Evolutionary conservation across 225 moss, liverwort and hornwort genomes (phyloP), one percentile per base, ranked within the genome.

Genomic region (Straminergon stramineum): DNA sequence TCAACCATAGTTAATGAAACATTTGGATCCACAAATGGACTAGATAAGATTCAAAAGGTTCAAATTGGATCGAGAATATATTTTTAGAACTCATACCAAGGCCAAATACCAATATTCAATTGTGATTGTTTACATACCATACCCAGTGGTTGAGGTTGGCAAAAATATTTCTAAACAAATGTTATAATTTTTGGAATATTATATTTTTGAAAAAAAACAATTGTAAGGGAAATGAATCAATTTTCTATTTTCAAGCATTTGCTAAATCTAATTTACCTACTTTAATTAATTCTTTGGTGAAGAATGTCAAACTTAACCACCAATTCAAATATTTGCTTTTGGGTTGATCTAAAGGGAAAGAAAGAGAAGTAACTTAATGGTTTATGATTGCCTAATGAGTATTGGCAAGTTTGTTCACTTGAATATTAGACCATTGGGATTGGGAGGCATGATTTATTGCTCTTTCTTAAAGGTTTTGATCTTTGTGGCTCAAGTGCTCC

Each of bases 391-490:
- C 27, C 3, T 48, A 48, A 69, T 7, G 13, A 69, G 4, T 2
- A 39, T 23, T 24, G 69, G 7, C 23, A 70, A 70, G 13, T 70
- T 70, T 39, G 4, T 39, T 70, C 14, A 70, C 7, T 39, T 70
- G 39, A 70, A 39, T 24, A 70, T 39, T 13, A 70, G 23, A 70
- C 13, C 23, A 70, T 39, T 13, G 4, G 4, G 4, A n/a, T 23
- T 12, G 9, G 14, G 1, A 7, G 23, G 7, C 1, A 2, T 0
- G 2, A 69, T 69, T 4, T 13, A n/a, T n/a, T 0, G 2, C 4
- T n/a, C 22, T 69, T 39, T 70, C 8, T 39, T 39, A 69, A 13
- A 22, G 7, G 3, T 28, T 28, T 45, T 73, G 45, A 73, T 28
- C 27, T 73, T 16, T 10, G 17, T 45, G 6, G 10, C 28, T 74